Percentiles rank a stretch among this genome's conserved stretches.
Conservation (phyloP, 441 rosid genomes). For the Flueggea neowawraea region DNA sequence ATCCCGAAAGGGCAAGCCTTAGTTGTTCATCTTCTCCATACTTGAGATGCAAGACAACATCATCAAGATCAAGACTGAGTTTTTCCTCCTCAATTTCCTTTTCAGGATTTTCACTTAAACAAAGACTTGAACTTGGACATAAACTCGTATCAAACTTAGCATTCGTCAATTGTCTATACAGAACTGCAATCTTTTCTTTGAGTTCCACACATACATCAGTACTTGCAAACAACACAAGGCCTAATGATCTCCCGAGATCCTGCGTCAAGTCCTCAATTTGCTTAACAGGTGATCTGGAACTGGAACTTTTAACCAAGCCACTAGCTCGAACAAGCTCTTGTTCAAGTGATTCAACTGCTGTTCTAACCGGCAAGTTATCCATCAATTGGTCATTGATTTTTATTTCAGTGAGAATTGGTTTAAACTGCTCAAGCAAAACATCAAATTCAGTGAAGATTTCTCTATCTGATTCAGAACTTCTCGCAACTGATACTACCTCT, state of each 20-base stretch:
- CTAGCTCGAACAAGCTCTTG: slow-evolving; percentile 39
- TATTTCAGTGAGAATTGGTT: slow-evolving; percentile 35
- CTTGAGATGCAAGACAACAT: slow-evolving; percentile 52
- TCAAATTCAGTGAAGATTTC: slow-evolving; percentile 42
- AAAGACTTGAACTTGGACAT: slow-evolving; percentile 21
- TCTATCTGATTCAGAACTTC: slow-evolving; percentile 25
- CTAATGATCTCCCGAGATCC: slow-evolving; percentile 69
- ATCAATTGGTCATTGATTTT: slow-evolving; percentile 19
- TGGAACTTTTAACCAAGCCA: slow-evolving; percentile 26
- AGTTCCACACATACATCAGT: slow-evolving; percentile 34
- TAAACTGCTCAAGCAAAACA: slow-evolving; percentile 40
- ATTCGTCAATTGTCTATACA: slow-evolving; percentile 60
- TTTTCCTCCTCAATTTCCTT: slow-evolving; percentile 44
- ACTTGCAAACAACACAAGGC: slow-evolving; percentile 57
- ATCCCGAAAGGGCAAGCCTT: slow-evolving; percentile 31
- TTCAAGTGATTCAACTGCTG: slow-evolving; percentile 41
- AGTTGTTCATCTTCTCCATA: slow-evolving; percentile 49
- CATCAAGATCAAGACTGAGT: slow-evolving; percentile 33
- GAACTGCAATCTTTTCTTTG: slow-evolving; percentile 33
- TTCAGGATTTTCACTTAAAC: slow-evolving; percentile 9
- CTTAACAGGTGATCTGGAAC: slow-evolving; percentile 26
- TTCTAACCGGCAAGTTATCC: slow-evolving; percentile 38
- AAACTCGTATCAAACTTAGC: slow-evolving; percentile 27
- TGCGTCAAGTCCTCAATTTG: slow-evolving; percentile 39
- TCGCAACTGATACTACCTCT: slow-evolving; percentile 34